phyloP scores from a whole-genome alignment of 2,329 filamentous ascomycete species.

The Hymenoscyphus salicellus region DNA sequence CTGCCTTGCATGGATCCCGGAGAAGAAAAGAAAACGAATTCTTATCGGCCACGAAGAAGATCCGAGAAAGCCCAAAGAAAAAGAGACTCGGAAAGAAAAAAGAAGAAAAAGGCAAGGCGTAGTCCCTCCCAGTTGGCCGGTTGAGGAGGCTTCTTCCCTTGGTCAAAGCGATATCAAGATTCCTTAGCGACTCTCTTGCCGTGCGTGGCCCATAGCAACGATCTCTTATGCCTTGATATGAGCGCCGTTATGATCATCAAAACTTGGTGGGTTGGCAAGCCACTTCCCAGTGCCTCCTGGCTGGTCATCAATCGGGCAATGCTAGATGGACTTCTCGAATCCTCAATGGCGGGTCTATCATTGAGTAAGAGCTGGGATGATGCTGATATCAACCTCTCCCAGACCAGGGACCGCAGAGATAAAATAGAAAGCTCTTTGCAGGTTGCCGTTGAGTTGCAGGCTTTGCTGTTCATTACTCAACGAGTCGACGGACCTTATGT shows the following conservation, averaged over 20 bases:
- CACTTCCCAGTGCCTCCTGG: conserved; percentile 14
- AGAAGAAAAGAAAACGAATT: neutral
- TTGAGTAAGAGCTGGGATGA: conserved; percentile 19
- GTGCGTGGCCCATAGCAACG: conserved; percentile 4
- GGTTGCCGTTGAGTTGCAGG: conserved; percentile 4
- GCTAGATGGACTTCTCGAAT: conserved; percentile 20
- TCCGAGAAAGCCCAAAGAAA: neutral
- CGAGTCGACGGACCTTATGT: neutral
- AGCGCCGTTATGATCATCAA: conserved; percentile 14
- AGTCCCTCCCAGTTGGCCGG: neutral
- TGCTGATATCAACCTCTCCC: conserved; percentile 8
- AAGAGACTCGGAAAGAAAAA: neutral
- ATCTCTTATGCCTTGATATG: conserved; percentile 15
- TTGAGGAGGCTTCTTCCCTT: too few species aligned
- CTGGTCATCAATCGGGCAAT: conserved; percentile 20
- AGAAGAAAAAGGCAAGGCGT: neutral
- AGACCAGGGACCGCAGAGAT: too few species aligned
- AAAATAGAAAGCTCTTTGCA: neutral
- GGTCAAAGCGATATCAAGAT: too few species aligned
- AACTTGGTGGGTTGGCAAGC: conserved; percentile 6
- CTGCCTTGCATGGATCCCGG: neutral
- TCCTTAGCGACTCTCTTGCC: conserved; percentile 1
- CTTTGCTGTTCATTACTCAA: neutral
- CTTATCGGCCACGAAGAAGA: neutral
- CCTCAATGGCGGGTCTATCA: conserved; percentile 22